Conservation (phyloP, 345 rosid genomes). For the Durio zibethinus region DNA sequence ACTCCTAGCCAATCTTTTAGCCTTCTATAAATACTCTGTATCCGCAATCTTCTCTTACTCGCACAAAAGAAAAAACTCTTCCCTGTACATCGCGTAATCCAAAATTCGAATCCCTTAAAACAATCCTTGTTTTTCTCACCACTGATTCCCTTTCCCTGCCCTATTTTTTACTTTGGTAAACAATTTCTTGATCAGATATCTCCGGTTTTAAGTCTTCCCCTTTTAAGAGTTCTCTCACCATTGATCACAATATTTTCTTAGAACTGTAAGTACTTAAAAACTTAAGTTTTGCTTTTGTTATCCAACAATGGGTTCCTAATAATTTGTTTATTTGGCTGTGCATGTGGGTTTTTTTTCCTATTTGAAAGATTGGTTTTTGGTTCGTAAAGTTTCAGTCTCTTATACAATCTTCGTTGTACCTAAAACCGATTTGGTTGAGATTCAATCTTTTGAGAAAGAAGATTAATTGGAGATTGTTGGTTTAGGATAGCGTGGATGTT, state of each 20-base stretch:
- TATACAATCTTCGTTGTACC: not conserved
- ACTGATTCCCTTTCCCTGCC: not conserved
- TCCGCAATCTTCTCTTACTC: not conserved
- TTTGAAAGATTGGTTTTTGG: not conserved
- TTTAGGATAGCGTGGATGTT: conserved; percentile 56
- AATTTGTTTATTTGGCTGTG: not conserved
- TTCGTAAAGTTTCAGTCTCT: not conserved
- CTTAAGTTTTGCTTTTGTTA: not conserved
- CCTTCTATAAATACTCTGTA: not conserved
- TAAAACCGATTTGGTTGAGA: not conserved
- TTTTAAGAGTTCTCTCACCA: not conserved
- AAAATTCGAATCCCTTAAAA: not conserved
- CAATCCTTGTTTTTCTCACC: not conserved
- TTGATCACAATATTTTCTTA: not conserved
- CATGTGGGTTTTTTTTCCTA: not conserved
- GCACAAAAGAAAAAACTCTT: not conserved
- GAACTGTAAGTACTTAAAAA: not conserved
- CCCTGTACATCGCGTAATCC: not conserved
- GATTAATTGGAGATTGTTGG: not conserved
- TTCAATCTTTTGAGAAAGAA: not conserved
- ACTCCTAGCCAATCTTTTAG: not conserved
- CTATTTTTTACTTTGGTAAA: not conserved
- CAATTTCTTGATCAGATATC: not conserved
- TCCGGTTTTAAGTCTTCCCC: not conserved
- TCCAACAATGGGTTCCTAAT: not conserved